These are phyloP conservation scores for Trichoderma brevicompactum DNA, from an alignment of 2,329 filamentous ascomycete genomes.

Conservation along the genomic window DNA sequence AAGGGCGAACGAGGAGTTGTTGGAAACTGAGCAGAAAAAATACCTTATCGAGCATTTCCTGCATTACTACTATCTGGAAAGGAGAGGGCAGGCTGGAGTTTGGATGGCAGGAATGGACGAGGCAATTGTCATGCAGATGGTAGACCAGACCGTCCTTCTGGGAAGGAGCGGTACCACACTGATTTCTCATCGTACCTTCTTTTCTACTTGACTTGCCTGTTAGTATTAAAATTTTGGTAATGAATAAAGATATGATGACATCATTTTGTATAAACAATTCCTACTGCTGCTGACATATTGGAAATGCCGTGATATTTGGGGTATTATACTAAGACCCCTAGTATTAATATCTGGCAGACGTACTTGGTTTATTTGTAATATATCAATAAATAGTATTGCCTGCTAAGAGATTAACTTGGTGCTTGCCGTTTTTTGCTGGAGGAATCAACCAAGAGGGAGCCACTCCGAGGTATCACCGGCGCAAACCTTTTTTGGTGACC, in stretches of 20 bases:
- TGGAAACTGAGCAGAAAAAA: slow-evolving; percentile 24
- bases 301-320: no score
- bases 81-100: slow-evolving; percentile 28
- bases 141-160: slow-evolving; percentile 26
- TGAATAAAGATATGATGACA: slow-evolving; percentile 28
- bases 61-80: slow-evolving; percentile 9
- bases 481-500: slow-evolving; percentile 30
- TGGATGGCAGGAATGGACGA: slow-evolving; percentile 27
- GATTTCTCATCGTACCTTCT: slow-evolving; percentile 26
- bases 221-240: slow-evolving; percentile 22
- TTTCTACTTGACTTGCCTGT: slow-evolving; percentile 21
- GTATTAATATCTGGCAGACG: not conserved
- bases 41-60: slow-evolving; percentile 26
- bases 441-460: no score
- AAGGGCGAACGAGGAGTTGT: slow-evolving; percentile 20
- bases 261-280: not conserved
- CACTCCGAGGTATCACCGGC: slow-evolving; percentile 36
- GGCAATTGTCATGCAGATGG: slow-evolving; percentile 24
- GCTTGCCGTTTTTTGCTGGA: no score
- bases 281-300: not conserved
- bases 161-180: slow-evolving; percentile 24
- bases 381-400: not conserved
- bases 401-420: not conserved
- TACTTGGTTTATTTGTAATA: not conserved
- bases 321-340: not conserved